phyloP scores from a whole-genome alignment of 2,329 filamentous ascomycete genomes.

The Akanthomyces uredinophilus region DNA sequence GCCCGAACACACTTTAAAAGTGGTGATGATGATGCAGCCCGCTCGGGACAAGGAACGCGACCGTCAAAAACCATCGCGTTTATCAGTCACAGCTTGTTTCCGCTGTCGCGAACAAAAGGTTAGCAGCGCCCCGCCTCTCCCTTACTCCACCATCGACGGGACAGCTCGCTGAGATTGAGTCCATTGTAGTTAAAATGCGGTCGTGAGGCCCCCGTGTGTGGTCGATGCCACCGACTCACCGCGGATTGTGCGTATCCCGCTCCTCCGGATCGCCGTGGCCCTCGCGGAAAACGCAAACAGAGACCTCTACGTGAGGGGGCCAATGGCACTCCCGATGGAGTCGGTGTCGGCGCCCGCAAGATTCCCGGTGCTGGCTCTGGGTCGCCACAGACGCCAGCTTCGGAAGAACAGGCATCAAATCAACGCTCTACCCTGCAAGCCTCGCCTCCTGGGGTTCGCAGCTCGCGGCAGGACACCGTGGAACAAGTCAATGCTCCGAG shows the following conservation, averaged over 20 bases:
- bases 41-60: background rate
- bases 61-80: background rate
- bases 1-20: background rate
- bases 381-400: background rate
- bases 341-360: background rate
- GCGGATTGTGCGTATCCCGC: conserved; percentile 1
- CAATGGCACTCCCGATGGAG: background rate
- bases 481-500: background rate
- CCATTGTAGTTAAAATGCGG: background rate
- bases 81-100: background rate
- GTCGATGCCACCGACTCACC: background rate
- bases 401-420: background rate
- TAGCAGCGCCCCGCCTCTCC: too few relatives aligned
- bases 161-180: background rate
- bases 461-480: too few relatives aligned
- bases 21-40: background rate
- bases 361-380: background rate
- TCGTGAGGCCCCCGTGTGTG: background rate
- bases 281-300: background rate
- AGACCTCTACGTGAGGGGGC: background rate
- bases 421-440: background rate
- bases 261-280: conserved; percentile 3
- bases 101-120: conserved; percentile 9
- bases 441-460: background rate
- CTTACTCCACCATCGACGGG: background rate